phyloP scores from a whole-genome alignment of 108 stramenopile genomes.

The Cylindrotheca closterium region DNA sequence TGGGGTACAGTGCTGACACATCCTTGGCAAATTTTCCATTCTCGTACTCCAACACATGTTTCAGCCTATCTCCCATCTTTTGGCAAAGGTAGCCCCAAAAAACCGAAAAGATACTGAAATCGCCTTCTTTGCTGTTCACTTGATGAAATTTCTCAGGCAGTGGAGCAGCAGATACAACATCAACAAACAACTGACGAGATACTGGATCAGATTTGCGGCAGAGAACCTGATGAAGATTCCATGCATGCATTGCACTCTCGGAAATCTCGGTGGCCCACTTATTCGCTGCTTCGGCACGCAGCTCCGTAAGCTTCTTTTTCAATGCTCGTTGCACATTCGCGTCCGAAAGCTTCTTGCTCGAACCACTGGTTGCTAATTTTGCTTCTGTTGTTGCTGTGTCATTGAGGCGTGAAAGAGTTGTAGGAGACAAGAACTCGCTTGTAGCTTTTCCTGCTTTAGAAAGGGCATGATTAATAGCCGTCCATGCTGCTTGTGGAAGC shows the following conservation, averaged over 20 bases:
- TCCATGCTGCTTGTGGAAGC: conserved; percentile 79
- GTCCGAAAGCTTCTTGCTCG: conserved; percentile 62
- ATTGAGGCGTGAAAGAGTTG: conserved; percentile 34
- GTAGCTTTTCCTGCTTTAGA: conserved; percentile 50
- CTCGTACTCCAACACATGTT: conserved; percentile 63
- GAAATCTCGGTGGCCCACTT: conserved; percentile 57
- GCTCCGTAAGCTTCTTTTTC: conserved; percentile 63
- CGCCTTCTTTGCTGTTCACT: conserved; percentile 16
- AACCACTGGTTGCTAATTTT: conserved; percentile 38
- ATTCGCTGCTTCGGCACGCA: conserved; percentile 51
- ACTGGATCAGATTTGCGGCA: conserved; percentile 74
- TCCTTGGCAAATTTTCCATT: conserved; percentile 59
- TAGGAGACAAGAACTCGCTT: conserved; percentile 43
- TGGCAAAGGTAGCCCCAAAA: conserved; percentile 75
- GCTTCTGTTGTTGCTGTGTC: conserved; percentile 47
- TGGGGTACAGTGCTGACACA: conserved; percentile 75
- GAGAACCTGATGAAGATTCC: conserved; percentile 82
- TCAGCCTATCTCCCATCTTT: conserved; percentile 56
- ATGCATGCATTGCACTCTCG: conserved; percentile 65
- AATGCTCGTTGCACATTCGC: conserved; percentile 40
- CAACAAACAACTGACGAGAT: conserved; percentile 65
- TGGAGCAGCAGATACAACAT: conserved; percentile 55
- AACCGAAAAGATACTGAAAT: conserved; percentile 59
- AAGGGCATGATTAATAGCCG: conserved; percentile 61
- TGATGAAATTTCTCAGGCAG: conserved; percentile 43